phyloP scores from a whole-genome alignment of 1,139 yeast genomes.

The Hansenula sp. region DNA sequence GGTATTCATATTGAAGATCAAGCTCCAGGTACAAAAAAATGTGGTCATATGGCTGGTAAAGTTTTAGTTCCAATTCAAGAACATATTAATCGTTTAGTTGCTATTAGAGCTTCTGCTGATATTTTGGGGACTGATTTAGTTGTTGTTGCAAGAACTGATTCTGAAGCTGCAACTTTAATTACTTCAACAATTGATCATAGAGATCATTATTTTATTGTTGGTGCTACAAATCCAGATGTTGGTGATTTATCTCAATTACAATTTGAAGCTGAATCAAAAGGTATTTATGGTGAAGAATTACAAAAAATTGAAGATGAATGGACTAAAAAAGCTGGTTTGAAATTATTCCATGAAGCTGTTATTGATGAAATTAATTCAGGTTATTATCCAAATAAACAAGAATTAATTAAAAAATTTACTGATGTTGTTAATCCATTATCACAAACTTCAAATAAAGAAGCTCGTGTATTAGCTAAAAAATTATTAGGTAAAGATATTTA shows the following conservation, averaged over 20 bases:
- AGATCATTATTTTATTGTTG: constrained; percentile 90
- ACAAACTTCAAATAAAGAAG: constrained; percentile 73
- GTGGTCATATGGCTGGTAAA: constrained; percentile 97
- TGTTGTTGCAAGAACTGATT: constrained; percentile 92
- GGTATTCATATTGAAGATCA: constrained; percentile 98
- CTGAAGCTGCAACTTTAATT: constrained; percentile 93
- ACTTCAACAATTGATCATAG: constrained; percentile 92
- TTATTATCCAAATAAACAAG: constrained; percentile 54
- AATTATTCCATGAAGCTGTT: constrained; percentile 89
- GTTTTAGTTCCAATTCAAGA: constrained; percentile 97
- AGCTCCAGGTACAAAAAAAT: constrained; percentile 97
- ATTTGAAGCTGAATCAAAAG: constrained; percentile 75
- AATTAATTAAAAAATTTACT: constrained; percentile 61
- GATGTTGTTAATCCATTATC: constrained; percentile 71
- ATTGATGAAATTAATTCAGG: constrained; percentile 73
- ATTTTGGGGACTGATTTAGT: constrained; percentile 82
- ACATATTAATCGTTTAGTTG: constrained; percentile 89
- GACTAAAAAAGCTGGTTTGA: constrained; percentile 79
- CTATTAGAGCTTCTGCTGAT: constrained; percentile 95
- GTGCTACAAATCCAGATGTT: constrained; percentile 81
- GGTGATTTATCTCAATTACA: constrained; percentile 66
- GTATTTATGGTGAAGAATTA: constrained; percentile 67
- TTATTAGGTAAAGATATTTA: constrained; percentile 78
- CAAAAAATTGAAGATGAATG: constrained; percentile 78
- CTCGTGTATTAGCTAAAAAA: constrained; percentile 70